Base-by-base conservation (phyloP, 768 basidiomycete species). In the Mycena chlorophos region DNA sequence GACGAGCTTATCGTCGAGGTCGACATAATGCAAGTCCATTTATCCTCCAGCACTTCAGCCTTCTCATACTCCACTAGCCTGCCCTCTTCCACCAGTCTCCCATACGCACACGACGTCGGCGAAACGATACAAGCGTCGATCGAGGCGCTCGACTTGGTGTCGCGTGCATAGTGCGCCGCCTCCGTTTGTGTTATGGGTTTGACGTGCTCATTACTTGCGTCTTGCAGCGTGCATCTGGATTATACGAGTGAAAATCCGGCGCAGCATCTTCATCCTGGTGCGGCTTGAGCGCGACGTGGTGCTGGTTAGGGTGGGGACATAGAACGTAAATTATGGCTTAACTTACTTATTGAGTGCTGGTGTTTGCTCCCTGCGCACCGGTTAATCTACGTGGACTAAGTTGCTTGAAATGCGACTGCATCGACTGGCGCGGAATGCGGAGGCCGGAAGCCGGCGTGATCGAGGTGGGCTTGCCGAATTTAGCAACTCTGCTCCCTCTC, bases 1-100 rank as follows among this genome's bases (percentile, higher is more conserved):
- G 60, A 62, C 29, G 60, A 62, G 54, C 26, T 62, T 8, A 62
- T 62, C 42, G 60, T 62, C 2, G 60, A 62, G 23, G 60, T 53
- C 14, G 60, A 62, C 26, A 38, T 62, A 6, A 55, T 62, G 58
- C 52, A 45, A 1, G 58, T 49, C 25, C 26, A 3, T 6, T 39
- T 14, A 10, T 29, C 10, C 6, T 28, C 23, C 17, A 13, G 16
- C 1, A 8, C 29, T 19, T 6, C 30, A 19, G 1, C 20, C 6
- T 2, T 3, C 19, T 30, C 5, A 25, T 6, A 12, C 14, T 38
- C 13, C 23, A 34, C 30, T n/a, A 22, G 27, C 51, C 31, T 39
- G 19, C 30, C 55, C 50, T 42, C 54, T 57, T 14, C 40, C 26
- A 62, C 60, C 22, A 49, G 37, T 16, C 60, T 62, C 22, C 26